Base-by-base conservation (phyloP, 2,329 filamentous ascomycete species). In the Thermothelomyces thermophilus region DNA sequence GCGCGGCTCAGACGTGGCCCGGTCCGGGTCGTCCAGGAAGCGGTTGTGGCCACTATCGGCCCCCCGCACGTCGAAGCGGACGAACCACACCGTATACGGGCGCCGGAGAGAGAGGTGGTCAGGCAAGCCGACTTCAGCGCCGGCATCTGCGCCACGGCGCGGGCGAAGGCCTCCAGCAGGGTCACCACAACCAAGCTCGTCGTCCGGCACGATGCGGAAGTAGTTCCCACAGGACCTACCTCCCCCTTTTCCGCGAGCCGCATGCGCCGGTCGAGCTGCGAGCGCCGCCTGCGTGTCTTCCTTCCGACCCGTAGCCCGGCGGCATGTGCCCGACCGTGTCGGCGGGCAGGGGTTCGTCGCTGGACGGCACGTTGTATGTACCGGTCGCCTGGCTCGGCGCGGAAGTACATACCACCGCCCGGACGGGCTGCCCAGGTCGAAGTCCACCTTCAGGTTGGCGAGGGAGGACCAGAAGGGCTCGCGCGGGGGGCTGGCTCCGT, bases 141-240 rank as follows among this genome's bases (percentile, higher is more conserved):
- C 17, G 45, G 45, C 45, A 47, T 41, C 20, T 34, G 36, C 36
- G 45, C 28, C 2, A 35, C 17, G 17, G 36, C 45, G 16, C 45
- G 45, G 22, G 45, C 36, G 30, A 47, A 26, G 26, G 45, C 36
- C 8, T 26, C 9, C 19, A 47, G 26, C 6, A 41, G 14, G 7
- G n/a, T n/a, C n/a, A n/a, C n/a, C n/a, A n/a, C n/a, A n/a, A n/a
- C n/a, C n/a, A n/a, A n/a, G n/a, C n/a, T 31, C 19, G 22, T 41
- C 36, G 16, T 47, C 17, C 11, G 36, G 26, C 17, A 47, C 36
- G 3, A 13, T 17, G 36, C 36, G 36, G n/a, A 46, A n/a, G n/a
- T n/a, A n/a, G n/a, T n/a, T n/a, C n/a, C n/a, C n/a, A n/a, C n/a
- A n/a, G n/a, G n/a, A n/a, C n/a, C n/a, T n/a, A n/a, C n/a, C n/a